Evolutionary conservation across 306 rosid genomes (phyloP), one percentile per base, ranked within the genome.

Genomic region (Alnus glutinosa): DNA sequence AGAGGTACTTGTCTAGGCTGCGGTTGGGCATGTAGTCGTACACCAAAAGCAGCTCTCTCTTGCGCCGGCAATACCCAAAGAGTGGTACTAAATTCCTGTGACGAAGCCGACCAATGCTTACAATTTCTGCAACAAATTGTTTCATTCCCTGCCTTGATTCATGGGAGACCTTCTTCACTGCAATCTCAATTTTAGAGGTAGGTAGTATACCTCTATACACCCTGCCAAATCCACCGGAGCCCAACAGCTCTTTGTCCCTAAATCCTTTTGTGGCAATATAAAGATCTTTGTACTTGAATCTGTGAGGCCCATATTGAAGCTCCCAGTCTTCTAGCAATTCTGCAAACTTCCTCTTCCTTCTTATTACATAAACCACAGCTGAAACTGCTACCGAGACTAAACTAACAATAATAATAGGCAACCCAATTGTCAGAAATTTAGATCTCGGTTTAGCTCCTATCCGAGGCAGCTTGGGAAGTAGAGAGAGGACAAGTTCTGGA

Each of bases 391-490:
- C 18, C 7, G 63, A 59, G 5, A 16, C 47, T 11, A 61, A n/a
- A 15, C 52, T 36, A 6, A 66, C 61, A 28, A n/a, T 68, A n/a
- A 62, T 61, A 39, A 71, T 30, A 11, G 83, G 83, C 36, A 81
- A 46, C 52, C 83, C 85, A 44, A 81, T 36, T 19, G 78, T 37
- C 51, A 81, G 11, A 78, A 79, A 2, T 80, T 64, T 72, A 1
- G 82, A 68, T 46, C 34, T 46, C 1, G 78, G 6, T 81, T 81
- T 78, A 37, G 55, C 78, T 16, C 55, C 70, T 4, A 74, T 42
- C 51, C 66, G 57, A 5, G 92, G 92, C n/a, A 88, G 79, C 57
- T 79, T 74, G 0, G 92, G 97, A n/a, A 89, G 91, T 71, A 73
- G 67, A 23, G 87, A 80, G 28, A 83, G 75, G 11, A 1, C 73